Base-by-base conservation (phyloP, 2,329 filamentous ascomycete species). In the Macrophomina phaseolina region DNA sequence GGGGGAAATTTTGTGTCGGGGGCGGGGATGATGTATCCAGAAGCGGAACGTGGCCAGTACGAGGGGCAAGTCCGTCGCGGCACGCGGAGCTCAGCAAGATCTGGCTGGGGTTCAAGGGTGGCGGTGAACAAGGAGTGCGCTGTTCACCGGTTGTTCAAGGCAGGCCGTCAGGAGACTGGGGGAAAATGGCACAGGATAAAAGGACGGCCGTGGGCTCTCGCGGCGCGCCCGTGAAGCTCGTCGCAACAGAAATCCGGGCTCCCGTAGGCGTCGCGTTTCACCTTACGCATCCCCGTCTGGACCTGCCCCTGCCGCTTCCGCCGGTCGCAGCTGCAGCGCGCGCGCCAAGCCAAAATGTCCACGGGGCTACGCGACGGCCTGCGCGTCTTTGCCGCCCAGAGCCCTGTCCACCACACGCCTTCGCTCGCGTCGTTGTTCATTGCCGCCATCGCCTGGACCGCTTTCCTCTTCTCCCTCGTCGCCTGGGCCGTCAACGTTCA, bases 31-130 rank as follows among this genome's bases (percentile, higher is more conserved):
- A 64, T 64, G 60, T 55, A 51, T 56, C 56, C 56, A 55, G 49
- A 56, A 67, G 64, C 55, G 61, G 67, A 64, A 67, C 58, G 58
- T 64, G 64, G 66, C 66, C 66, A 62, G 49, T 64, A 56, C 58
- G 65, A 48, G 58, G 58, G 32, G 58, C 30, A 64, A 53, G 45
- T 23, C 61, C 48, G 61, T 30, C 12, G 61, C 51, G 23, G 40
- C 14, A 42, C n/a, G 45, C 63, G 63, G 63, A 65, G 42, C 32
- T 51, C 36, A 52, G 55, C 38, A 52, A 55, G 52, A 45, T 58
- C 32, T 16, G 64, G 53, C 52, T 42, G 45, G 40, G 46, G 48
- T 23, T 14, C 38, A 48, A 65, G 42, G 63, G 51, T 56, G 64
- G 64, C 64, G 55, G 45, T 55, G 56, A 61, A 58, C 52, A 12